A percentile compares a stretch with the other conserved stretches of the same genome.
These are phyloP conservation scores for Delonix regia DNA, from an alignment of 306 rosid genomes.

Conservation along the genomic window DNA sequence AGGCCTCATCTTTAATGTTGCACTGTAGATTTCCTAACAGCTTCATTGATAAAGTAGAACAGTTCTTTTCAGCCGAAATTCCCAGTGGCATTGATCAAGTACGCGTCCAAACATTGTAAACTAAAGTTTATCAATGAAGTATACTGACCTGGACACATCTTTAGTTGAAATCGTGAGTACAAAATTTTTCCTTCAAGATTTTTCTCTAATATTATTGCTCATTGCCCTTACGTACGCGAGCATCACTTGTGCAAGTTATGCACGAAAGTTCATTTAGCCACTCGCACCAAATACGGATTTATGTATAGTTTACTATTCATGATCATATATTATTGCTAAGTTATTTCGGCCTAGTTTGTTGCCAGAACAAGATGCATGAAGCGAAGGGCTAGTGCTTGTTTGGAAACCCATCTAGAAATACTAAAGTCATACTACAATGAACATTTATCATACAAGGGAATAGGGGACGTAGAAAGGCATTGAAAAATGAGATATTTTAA, in stretches of 20 bases:
- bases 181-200: neutral
- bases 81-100: conserved; percentile 47
- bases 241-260: conserved; percentile 9
- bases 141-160: conserved; percentile 13
- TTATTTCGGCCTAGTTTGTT: neutral
- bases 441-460: neutral
- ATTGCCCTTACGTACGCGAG: conserved; percentile 20
- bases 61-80: conserved; percentile 65
- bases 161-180: neutral
- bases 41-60: conserved; percentile 79
- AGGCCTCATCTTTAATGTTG: conserved; percentile 66
- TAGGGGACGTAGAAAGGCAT: neutral
- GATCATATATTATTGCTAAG: neutral
- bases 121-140: conserved; percentile 12
- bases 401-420: neutral
- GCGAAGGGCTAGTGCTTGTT: neutral
- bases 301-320: neutral
- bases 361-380: neutral
- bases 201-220: neutral
- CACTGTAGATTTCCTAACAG: conserved; percentile 76
- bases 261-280: conserved; percentile 5
- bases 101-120: conserved; percentile 32
- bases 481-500: too few species aligned
- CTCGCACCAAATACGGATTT: conserved; percentile 5
- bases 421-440: neutral